Evolutionary conservation across 805 yeast species (phyloP), one percentile per base, ranked within the genome.

Genomic region (Ogataea nitratoaversa): DNA sequence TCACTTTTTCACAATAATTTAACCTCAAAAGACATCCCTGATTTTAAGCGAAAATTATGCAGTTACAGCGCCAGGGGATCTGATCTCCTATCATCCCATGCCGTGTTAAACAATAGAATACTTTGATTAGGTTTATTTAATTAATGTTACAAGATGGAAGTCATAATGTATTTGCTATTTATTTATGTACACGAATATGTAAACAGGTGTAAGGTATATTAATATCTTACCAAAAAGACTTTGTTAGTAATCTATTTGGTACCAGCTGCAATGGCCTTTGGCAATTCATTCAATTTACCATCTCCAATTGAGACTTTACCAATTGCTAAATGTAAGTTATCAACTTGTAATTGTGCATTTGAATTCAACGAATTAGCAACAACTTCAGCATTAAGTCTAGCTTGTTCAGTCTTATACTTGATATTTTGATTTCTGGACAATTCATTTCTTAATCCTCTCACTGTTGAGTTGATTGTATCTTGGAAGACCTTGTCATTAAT

Each of bases 261-360:
- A n/a, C n/a, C n/a, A n/a, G n/a, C n/a, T n/a, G n/a, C n/a, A n/a
- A n/a, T 22, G 8, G 47, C 46, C 19, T 33, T 32, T 28, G 65
- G 65, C 12, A 60, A 41, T 2, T 49, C 37, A 3, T 40, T 44
- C 8, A 60, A 28, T 3, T 43, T 38, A 3, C 41, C 39, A n/a
- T 50, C 37, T 19, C 59, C 63, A 5, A 46, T 32, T 13, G 49
- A 31, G 5, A 52, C 55, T 5, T 38, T 40, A 2, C 49, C 48
- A 39, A 59, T 41, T 1, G 38, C 12, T 7, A 29, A 27, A 37
- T 55, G 58, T 29, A 55, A 27, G 25, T 47, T 41, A 36, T 50
- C 60, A 14, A 60, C 63, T 33, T 60, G 54, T 23, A 60, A 35
- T 36, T 60, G 65, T 5, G 65, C 48, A 28, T 60, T 60, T 19